A percentile compares a stretch with the other conserved stretches of the same genome.
Conservation (phyloP, 768 basidiomycete genomes). For the Boletus reticulatus region DNA sequence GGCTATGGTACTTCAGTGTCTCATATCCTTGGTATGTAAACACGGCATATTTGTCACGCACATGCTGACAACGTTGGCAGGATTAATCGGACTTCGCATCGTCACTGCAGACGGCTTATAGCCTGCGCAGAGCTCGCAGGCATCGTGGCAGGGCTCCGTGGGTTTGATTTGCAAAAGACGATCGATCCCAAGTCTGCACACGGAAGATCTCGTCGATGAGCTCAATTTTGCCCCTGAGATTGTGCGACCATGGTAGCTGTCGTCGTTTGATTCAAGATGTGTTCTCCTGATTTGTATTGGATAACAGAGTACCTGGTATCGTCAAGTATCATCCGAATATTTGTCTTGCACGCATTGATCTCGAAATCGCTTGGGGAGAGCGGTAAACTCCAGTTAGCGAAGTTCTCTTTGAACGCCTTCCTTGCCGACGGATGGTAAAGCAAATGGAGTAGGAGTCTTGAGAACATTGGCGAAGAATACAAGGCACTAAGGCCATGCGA, state of each 20-base stretch:
- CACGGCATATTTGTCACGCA: too few species aligned
- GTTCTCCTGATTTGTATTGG: too few species aligned
- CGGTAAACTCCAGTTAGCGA: constrained; percentile 91
- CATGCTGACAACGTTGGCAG: constrained; percentile 36
- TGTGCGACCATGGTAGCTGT: too few species aligned
- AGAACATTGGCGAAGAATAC: constrained; percentile 85
- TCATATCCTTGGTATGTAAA: constrained; percentile 61
- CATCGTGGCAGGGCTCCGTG: too few species aligned
- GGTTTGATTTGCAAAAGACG: too few species aligned
- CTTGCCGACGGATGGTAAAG: constrained; percentile 54
- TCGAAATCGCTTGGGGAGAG: constrained; percentile 87
- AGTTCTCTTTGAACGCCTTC: constrained; percentile 87
- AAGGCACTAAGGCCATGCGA: constrained; percentile 85
- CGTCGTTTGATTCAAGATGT: too few species aligned
- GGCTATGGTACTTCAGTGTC: constrained; percentile 77
- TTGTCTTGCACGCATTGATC: constrained; percentile 86
- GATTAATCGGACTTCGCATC: constrained; percentile 90
- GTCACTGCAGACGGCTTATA: constrained; percentile 94
- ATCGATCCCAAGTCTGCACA: too few species aligned
- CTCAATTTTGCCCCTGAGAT: too few species aligned
- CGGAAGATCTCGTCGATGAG: too few species aligned
- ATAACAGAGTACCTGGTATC: too few species aligned
- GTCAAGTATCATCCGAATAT: too few species aligned
- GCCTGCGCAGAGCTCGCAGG: constrained; percentile 76
- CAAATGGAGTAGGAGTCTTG: constrained; percentile 65